Percentiles rank a stretch among this genome's conserved stretches.
Conservation (phyloP, 805 yeast species). For the Cyberlindnera saturnus region DNA sequence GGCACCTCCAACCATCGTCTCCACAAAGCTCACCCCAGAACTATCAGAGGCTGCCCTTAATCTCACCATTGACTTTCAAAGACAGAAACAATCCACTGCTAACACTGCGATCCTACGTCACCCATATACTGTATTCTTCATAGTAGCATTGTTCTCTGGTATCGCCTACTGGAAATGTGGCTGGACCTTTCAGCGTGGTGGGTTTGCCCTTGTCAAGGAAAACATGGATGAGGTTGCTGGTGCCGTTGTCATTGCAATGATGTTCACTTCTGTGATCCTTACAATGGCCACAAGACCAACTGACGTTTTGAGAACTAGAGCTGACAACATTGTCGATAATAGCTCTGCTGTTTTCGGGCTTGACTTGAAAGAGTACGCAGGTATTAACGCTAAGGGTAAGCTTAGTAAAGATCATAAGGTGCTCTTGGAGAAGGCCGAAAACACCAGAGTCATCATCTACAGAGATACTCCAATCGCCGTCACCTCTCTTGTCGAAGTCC, state of each 20-base stretch:
- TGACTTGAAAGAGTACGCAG: constrained; percentile 44
- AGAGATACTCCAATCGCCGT: constrained; percentile 71
- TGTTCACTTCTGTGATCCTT: constrained; percentile 34
- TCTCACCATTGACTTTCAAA: constrained; percentile 52
- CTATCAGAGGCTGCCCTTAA: constrained; percentile 54
- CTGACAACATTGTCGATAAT: constrained; percentile 31
- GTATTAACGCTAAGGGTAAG: constrained; percentile 19
- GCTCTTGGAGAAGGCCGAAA: constrained; percentile 34
- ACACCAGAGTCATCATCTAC: constrained; percentile 53
- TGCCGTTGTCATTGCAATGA: constrained; percentile 33
- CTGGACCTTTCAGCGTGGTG: constrained; percentile 10
- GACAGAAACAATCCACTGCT: constrained; percentile 21
- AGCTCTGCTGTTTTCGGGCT: constrained; percentile 42
- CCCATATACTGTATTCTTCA: constrained; percentile 30
- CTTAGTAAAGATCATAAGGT: constrained; percentile 17
- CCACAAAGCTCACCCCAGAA: constrained; percentile 48
- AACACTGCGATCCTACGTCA: constrained; percentile 38
- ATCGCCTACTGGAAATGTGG: constrained; percentile 15
- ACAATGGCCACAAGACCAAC: constrained; percentile 36
- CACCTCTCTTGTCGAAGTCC: constrained; percentile 37
- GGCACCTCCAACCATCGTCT: constrained; percentile 46
- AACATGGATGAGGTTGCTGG: constrained; percentile 20
- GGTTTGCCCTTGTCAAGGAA: constrained; percentile 9
- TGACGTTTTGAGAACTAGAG: constrained; percentile 39
- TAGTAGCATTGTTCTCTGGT: constrained; percentile 2